Evolutionary conservation across 306 rosid genomes (phyloP), one percentile per base, ranked within the genome.

Genomic region (Trifolium subterraneum): DNA sequence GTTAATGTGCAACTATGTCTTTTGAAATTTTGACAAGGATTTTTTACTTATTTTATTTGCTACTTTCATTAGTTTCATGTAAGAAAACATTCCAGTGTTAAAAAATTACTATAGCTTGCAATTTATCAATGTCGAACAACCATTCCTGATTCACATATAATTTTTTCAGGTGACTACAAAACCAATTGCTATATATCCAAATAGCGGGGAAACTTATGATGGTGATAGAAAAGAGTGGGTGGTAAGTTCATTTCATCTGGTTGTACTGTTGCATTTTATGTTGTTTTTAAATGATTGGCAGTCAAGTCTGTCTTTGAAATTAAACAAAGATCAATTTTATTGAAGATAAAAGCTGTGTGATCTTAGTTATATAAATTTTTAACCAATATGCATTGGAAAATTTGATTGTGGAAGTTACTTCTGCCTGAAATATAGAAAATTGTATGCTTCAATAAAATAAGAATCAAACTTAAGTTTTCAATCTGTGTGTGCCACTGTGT

Each of bases 131-230:
- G 35, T 61, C 16, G 41, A 74, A 13, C 69, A 55, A 59, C 36
- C 38, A 63, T 23, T 55, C 50, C 62, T 45, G 44, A 61, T 70
- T 81, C 16, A 39, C 67, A 3, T 64, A 9, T 71, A n/a, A 63
- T 72, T 72, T 80, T 77, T 70, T 76, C 68, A 86, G 88, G 88
- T 71, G 81, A 64, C 86, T 69, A 75, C 86, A 39, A 86, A 86
- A 65, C 90, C 90, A 33, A 71, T 87, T 73, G 23, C 82, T 52
- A 70, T 84, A 61, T 87, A 87, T 81, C 90, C 90, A 52, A 87
- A 87, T 78, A 87, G 90, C 45, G 90, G 90, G 56, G 90, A 87
- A 81, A 79, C 75, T n/a, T 87, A 84, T n/a, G 86, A 84, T 62
- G 84, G 70, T 33, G 65, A 73, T 19, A 39, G 2, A 31, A 87